phyloP scores from a whole-genome alignment of 371 early-diverging fungal species.

The Apophysomyces ossiformis region DNA sequence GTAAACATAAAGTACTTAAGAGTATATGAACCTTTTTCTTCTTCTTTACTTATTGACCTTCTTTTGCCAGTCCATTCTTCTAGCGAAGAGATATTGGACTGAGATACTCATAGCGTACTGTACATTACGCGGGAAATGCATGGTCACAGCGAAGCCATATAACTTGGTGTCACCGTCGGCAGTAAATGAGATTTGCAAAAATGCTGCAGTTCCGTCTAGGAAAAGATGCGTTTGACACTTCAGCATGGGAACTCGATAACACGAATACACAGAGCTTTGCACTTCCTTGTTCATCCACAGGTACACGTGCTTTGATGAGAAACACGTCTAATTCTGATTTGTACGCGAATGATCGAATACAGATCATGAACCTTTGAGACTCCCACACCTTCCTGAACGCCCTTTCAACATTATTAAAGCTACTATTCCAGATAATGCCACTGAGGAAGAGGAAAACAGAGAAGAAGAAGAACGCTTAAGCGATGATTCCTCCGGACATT shows the following conservation, averaged over 20 bases:
- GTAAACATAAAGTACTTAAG: too few relatives aligned
- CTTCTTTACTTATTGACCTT: not conserved
- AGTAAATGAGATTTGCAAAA: not conserved
- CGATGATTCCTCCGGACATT: not conserved
- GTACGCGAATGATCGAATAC: not conserved
- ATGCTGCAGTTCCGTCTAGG: conserved; percentile 8
- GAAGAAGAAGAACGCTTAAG: not conserved
- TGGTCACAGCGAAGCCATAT: not conserved
- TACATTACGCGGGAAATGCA: not conserved
- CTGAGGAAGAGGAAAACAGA: not conserved
- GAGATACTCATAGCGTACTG: too few relatives aligned
- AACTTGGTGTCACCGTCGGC: not conserved
- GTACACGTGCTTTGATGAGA: not conserved
- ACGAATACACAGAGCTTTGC: not conserved
- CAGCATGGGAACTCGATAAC: not conserved
- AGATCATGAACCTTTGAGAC: not conserved
- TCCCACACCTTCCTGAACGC: not conserved
- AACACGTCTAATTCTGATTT: not conserved
- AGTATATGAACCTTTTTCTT: not conserved
- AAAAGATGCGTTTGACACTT: not conserved
- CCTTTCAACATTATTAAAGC: not conserved
- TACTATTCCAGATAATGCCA: not conserved
- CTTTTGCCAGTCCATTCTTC: not conserved
- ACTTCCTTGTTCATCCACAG: not conserved
- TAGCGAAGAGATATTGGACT: not conserved